Base-by-base conservation (phyloP, 495 filamentous ascomycete genomes). In the Hypoxylon lienhwacheense region DNA sequence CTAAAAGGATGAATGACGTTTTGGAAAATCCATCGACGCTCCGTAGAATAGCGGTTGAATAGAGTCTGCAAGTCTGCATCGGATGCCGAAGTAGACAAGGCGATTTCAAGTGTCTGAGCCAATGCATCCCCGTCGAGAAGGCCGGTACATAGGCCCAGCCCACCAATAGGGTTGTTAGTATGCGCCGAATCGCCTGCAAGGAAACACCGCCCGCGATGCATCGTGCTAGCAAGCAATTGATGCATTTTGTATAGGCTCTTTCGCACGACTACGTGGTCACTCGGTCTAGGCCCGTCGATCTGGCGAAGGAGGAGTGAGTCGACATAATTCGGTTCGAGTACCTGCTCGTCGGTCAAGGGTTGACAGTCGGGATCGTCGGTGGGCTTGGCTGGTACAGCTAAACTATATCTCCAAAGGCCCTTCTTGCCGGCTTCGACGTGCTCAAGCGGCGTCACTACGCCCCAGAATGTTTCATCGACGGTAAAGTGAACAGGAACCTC, bases 171-270 rank as follows among this genome's bases (percentile, higher is more conserved):
- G 10, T 51, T 51, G 10, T 51, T 51, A 20, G 42, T 51, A 14
- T 51, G 47, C 7, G 47, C 47, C 4, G 47, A 37, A 7, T 51
- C 47, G 8, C 47, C 47, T n/a, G 47, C 47, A 22, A 51, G 47
- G 8, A 51, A 51, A 7, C 47, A 51, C 17, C 47, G 36, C 2
- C 47, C 47, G 5, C 47, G 47, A 33, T 51, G 47, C 47, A 51
- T 51, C 2, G 47, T 51, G 17, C 47, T 51, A 7, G 37, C 47
- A 4, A 51, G 47, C 14, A 51, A 32, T 19, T 51, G 47, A 22
- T 51, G 47, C 47, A 51, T 51, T 15, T 51, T 51, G 19, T 51
- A 51, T n/a, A 51, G 14, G 26, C 47, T 51, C 36, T 51, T 51
- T 4, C 47, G 47, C 14, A 51, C 28, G 28, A 51, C 47, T 0